Evolutionary conservation across 805 yeast genomes (phyloP).

Genomic region (Candida namnaoensis): DNA sequence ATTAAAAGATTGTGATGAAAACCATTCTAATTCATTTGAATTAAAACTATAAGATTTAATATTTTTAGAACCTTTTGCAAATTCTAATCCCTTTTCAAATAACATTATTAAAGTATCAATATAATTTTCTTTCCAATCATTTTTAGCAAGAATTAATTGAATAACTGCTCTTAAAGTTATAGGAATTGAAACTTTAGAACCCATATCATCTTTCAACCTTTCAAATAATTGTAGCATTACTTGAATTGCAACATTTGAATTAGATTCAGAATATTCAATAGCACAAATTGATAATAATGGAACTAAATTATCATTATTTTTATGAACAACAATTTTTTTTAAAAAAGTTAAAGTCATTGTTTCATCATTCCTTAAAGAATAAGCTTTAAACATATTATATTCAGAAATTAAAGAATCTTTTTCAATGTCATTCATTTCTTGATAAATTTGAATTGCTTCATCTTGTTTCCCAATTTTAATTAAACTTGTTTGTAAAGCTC

Average conservation of each 20-base stretch:
- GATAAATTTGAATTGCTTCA: conserved; percentile 13
- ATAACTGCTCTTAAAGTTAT: conserved; percentile 21
- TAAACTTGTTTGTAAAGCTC: conserved; percentile 24
- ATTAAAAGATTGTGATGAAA: conserved; percentile 26
- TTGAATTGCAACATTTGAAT: conserved; percentile 16
- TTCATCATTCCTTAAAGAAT: conserved; percentile 8
- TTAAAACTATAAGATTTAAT: conserved; percentile 11
- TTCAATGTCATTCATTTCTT: conserved; percentile 16
- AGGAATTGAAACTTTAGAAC: conserved; percentile 15
- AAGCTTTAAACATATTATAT: conserved; percentile 21
- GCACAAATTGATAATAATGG: conserved; percentile 24
- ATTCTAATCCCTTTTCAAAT: conserved; percentile 6
- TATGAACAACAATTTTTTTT: conserved; percentile 20
- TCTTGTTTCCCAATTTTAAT: conserved; percentile 14
- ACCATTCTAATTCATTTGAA: conserved; percentile 30
- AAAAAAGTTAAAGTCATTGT: conserved; percentile 16
- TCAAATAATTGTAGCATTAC: conserved; percentile 19
- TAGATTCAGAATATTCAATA: conserved; percentile 18
- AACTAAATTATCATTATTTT: conserved; percentile 25
- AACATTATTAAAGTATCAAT: conserved; percentile 5
- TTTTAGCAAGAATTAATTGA: conserved; percentile 20
- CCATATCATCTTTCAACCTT: conserved; percentile 9
- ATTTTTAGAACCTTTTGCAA: conserved; percentile 5
- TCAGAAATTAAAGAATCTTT: conserved; percentile 20
- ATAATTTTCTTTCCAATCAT: conserved; percentile 9